These are phyloP conservation scores for Metschnikowia proteae DNA, from an alignment of 805 yeast genomes.

Conservation along the genomic window DNA sequence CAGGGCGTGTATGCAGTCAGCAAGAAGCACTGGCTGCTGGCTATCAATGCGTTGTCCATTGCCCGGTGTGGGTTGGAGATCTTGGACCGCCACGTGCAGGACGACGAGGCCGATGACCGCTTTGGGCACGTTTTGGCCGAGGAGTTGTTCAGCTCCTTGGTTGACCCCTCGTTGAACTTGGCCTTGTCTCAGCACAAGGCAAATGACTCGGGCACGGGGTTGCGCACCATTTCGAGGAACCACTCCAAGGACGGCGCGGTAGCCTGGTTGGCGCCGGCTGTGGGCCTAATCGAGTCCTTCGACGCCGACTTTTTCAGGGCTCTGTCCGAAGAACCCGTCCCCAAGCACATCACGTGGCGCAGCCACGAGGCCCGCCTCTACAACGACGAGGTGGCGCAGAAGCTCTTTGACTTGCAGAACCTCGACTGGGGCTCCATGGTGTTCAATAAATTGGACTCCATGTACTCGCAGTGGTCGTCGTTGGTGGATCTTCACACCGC, in stretches of 20 bases:
- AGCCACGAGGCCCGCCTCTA: slow-evolving; percentile 55
- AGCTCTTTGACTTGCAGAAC: slow-evolving; percentile 41
- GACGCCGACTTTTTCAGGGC: slow-evolving; percentile 38
- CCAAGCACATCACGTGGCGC: slow-evolving; percentile 46
- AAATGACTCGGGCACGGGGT: slow-evolving; percentile 33
- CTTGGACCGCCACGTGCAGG: slow-evolving; percentile 24
- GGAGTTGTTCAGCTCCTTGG: slow-evolving; percentile 53
- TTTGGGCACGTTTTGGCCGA: slow-evolving; percentile 40
- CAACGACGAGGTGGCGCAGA: slow-evolving; percentile 70
- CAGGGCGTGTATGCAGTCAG: slow-evolving; percentile 50
- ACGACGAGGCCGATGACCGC: slow-evolving; percentile 7
- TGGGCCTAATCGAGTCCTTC: slow-evolving; percentile 34
- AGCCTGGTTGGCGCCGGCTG: slow-evolving; percentile 37
- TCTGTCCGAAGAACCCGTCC: slow-evolving; percentile 23
- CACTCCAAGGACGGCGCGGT: slow-evolving; percentile 31
- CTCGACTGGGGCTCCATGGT: slow-evolving; percentile 22
- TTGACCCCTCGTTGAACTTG: slow-evolving; percentile 65
- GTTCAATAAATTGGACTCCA: slow-evolving; percentile 52
- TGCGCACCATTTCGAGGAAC: slow-evolving; percentile 47
- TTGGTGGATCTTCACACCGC: slow-evolving; percentile 57
- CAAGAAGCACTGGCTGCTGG: slow-evolving; percentile 52
- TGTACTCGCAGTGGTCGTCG: slow-evolving; percentile 65
- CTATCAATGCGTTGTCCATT: slow-evolving; percentile 51
- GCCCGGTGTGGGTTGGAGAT: slow-evolving; percentile 61
- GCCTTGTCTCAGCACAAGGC: slow-evolving; percentile 43